Evolutionary conservation across 805 yeast species (phyloP).

Genomic region (Wickerhamiella galacta): DNA sequence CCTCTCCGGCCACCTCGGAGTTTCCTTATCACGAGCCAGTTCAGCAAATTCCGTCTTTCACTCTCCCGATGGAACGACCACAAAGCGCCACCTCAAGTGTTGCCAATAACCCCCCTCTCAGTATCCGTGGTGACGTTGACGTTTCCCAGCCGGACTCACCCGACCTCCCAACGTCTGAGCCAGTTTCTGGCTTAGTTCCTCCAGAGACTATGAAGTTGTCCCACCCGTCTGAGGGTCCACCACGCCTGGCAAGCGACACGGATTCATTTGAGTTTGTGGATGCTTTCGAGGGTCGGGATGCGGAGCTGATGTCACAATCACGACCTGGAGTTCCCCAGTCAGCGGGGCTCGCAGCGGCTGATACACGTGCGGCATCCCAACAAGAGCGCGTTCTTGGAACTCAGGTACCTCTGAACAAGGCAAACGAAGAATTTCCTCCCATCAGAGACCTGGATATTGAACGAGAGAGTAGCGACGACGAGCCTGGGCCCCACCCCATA

Average conservation of each 20-base stretch:
- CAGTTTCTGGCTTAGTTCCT: slow-evolving; percentile 12
- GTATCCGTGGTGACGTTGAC: slow-evolving; percentile 60
- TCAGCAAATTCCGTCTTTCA: slow-evolving; percentile 21
- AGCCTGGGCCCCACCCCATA: background rate
- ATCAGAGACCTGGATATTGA: slow-evolving; percentile 15
- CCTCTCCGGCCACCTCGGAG: slow-evolving; percentile 6
- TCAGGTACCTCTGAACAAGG: too few relatives aligned
- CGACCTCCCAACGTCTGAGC: slow-evolving; percentile 12
- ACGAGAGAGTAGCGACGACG: slow-evolving; percentile 2
- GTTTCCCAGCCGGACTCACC: slow-evolving; percentile 20
- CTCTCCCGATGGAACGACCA: slow-evolving; percentile 39
- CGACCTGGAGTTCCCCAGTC: too few relatives aligned
- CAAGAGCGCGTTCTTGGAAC: too few relatives aligned
- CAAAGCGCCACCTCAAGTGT: slow-evolving; percentile 80
- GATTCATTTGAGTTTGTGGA: slow-evolving; percentile 23
- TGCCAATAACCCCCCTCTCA: slow-evolving; percentile 78
- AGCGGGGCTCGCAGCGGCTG: too few relatives aligned
- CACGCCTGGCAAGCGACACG: slow-evolving; percentile 1
- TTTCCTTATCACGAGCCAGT: slow-evolving; percentile 2
- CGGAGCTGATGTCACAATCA: too few relatives aligned
- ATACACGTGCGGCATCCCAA: too few relatives aligned
- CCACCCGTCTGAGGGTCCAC: background rate
- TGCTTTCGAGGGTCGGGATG: slow-evolving; percentile 14
- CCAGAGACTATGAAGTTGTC: slow-evolving; percentile 5
- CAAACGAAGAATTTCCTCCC: slow-evolving; percentile 17